Evolutionary conservation across 306 rosid species (phyloP).

Genomic region (Ziziphus jujuba): DNA sequence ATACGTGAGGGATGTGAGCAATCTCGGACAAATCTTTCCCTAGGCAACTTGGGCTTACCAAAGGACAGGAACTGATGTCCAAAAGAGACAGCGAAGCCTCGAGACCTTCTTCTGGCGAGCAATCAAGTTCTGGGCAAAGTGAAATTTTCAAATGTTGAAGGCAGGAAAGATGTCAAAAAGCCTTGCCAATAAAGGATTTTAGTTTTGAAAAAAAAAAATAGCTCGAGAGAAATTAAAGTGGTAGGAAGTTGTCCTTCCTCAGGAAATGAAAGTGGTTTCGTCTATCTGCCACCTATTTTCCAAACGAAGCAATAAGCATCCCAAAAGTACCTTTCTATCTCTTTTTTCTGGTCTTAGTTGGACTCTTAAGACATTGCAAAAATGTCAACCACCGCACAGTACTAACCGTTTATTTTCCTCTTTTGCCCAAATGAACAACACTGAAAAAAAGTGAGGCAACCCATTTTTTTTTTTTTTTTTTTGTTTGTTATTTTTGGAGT

Average conservation of each 20-base stretch:
- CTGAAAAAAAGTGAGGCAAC: neutral
- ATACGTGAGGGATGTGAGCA: neutral
- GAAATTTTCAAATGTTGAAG: too few relatives aligned
- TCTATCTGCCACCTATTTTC: neutral
- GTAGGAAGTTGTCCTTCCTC: too few relatives aligned
- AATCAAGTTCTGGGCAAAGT: too few relatives aligned
- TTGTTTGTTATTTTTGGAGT: too few relatives aligned
- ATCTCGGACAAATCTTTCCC: slow-evolving; percentile 2
- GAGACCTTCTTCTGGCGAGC: too few relatives aligned
- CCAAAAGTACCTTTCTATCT: neutral
- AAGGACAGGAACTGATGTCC: neutral
- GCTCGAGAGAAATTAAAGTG: too few relatives aligned
- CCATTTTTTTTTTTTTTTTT: too few relatives aligned
- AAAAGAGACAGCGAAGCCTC: neutral
- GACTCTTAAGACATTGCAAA: neutral
- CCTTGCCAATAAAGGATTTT: too few relatives aligned
- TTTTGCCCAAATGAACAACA: neutral
- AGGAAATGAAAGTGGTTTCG: too few relatives aligned
- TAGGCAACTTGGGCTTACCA: neutral
- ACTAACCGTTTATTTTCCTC: neutral
- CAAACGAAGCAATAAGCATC: slow-evolving; percentile 10
- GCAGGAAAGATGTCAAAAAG: too few relatives aligned
- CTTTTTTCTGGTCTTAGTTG: neutral
- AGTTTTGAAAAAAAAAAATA: too few relatives aligned
- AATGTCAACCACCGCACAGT: neutral